Conservation (phyloP, 345 rosid species). For the Odontarrhena argentea region DNA sequence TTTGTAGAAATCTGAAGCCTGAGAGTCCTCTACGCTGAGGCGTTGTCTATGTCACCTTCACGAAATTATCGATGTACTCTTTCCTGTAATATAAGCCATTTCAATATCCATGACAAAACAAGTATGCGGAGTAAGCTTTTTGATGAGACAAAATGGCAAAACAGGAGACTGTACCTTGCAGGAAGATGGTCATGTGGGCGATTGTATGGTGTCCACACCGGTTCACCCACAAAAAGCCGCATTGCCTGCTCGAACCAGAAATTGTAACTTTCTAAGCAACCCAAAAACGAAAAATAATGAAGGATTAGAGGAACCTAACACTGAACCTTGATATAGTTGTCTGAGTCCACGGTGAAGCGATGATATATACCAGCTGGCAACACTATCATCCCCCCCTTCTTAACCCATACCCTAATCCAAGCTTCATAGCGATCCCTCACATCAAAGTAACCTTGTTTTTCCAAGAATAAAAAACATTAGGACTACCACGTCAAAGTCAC, state of each 20-base stretch:
- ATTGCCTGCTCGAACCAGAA: conserved; percentile 56
- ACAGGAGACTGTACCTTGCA: conserved; percentile 55
- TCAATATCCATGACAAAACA: not conserved
- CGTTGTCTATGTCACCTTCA: conserved; percentile 53
- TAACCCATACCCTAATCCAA: conserved; percentile 83
- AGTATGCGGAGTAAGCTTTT: no score
- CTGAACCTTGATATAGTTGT: conserved; percentile 80
- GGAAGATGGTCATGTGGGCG: conserved; percentile 88
- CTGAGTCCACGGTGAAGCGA: conserved; percentile 73
- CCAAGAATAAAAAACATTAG: conserved; percentile 3
- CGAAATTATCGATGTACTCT: conserved; percentile 64
- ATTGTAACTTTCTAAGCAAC: not conserved
- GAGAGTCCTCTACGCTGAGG: conserved; percentile 42
- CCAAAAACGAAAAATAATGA: not conserved
- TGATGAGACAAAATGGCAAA: no score
- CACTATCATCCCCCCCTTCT: conserved; percentile 87
- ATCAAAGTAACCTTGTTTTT: conserved; percentile 77
- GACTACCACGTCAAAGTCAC: not conserved
- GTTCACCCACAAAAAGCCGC: conserved; percentile 87
- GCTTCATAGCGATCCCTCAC: conserved; percentile 68
- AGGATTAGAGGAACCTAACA: conserved; percentile 28
- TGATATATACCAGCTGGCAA: conserved; percentile 90
- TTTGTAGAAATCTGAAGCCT: not conserved
- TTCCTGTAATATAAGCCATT: conserved; percentile 53
- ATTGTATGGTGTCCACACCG: conserved; percentile 89